Conservation (phyloP, 2,329 filamentous ascomycete genomes). For the Trichophyton mentagrophytes region DNA sequence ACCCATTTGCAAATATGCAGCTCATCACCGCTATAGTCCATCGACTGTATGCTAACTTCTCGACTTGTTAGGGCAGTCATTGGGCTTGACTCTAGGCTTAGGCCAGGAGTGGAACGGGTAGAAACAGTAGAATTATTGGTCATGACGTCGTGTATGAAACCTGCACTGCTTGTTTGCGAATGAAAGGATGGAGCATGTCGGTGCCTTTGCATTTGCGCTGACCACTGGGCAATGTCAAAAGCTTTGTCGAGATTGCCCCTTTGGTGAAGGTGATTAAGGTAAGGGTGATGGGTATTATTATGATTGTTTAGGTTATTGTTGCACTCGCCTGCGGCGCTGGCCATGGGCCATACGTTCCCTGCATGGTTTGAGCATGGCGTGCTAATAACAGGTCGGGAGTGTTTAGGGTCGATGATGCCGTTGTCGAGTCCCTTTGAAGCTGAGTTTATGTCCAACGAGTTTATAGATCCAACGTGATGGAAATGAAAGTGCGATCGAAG, state of each 20-base stretch:
- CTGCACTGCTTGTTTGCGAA: not conserved
- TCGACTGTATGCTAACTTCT: conserved; percentile 24
- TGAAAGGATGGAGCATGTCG: not conserved
- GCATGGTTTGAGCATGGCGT: conserved; percentile 5
- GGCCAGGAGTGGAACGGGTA: conserved; percentile 7
- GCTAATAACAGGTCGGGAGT: not conserved
- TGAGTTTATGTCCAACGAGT: not conserved
- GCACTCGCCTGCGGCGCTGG: conserved; percentile 3
- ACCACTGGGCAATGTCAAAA: not conserved
- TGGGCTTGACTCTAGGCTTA: conserved; percentile 16
- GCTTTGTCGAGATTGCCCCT: not conserved
- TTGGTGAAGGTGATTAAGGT: not conserved
- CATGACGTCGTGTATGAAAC: not conserved
- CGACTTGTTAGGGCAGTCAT: conserved; percentile 27
- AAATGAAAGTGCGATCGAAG: conserved; percentile 1
- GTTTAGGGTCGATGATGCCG: not conserved
- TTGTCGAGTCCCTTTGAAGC: not conserved
- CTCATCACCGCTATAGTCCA: conserved; percentile 21
- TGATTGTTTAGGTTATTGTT: not conserved
- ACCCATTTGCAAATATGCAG: conserved; percentile 30
- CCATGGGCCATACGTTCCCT: conserved; percentile 2
- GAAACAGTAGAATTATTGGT: conserved; percentile 4
- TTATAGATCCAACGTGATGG: not conserved
- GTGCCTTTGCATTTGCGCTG: not conserved
- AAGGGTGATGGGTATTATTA: not conserved